phyloP scores from a whole-genome alignment of 1,284 basidiomycete genomes.

The Ceratobasidium sp. region DNA sequence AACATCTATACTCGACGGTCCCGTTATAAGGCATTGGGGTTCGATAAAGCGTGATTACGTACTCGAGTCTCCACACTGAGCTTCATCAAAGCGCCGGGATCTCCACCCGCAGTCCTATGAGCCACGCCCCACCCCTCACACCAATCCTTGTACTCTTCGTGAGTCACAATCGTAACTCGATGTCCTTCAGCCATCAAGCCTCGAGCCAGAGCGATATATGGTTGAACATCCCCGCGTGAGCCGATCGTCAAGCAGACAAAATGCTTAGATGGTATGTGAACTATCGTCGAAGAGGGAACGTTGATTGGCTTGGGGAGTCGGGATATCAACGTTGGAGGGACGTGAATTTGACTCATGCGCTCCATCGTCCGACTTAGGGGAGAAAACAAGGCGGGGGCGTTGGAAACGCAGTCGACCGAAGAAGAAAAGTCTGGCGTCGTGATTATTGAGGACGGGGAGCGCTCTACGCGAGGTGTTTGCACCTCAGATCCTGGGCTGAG shows the following conservation, averaged over 20 bases:
- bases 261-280: constrained; percentile 50
- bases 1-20: constrained; percentile 64
- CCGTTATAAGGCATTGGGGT: neutral
- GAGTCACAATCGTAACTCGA: constrained; percentile 64
- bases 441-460: constrained; percentile 3
- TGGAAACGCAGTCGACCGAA: constrained; percentile 1
- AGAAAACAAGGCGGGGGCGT: constrained; percentile 39
- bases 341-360: constrained; percentile 12
- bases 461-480: constrained; percentile 13
- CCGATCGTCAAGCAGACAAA: constrained; percentile 60
- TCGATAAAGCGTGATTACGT: neutral
- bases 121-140: constrained; percentile 68
- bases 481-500: neutral
- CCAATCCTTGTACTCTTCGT: constrained; percentile 67
- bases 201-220: constrained; percentile 58
- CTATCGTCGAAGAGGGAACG: constrained; percentile 51
- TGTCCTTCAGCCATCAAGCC: constrained; percentile 62
- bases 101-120: constrained; percentile 76
- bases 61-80: constrained; percentile 55
- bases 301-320: constrained; percentile 60
- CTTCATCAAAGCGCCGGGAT: constrained; percentile 75
- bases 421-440: neutral
- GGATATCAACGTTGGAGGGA: constrained; percentile 43
- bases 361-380: constrained; percentile 39
- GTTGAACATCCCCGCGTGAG: constrained; percentile 60